phyloP scores from a whole-genome alignment of 495 filamentous ascomycete genomes.

The Daldinia childiae region DNA sequence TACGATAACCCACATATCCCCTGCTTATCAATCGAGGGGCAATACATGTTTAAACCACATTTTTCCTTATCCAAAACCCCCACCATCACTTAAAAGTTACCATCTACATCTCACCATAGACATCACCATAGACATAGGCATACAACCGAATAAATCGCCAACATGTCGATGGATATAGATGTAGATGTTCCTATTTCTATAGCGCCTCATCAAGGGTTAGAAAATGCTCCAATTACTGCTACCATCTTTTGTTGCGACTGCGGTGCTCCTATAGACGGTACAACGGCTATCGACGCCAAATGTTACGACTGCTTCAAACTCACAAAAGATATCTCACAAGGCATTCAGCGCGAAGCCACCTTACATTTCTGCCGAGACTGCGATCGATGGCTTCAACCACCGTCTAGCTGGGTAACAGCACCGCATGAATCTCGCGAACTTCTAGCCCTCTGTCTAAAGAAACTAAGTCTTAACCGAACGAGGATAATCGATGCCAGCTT shows the following conservation, averaged over 20 bases:
- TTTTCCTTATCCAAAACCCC: conserved; percentile 30
- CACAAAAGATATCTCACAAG: conserved; percentile 91
- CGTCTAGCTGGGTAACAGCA: conserved; percentile 83
- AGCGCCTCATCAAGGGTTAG: conserved; percentile 35
- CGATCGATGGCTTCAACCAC: conserved; percentile 92
- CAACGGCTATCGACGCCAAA: conserved; percentile 82
- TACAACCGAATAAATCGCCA: conserved; percentile 12
- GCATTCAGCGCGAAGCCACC: conserved; percentile 84
- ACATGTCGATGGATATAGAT: conserved; percentile 49
- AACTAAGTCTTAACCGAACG: conserved; percentile 84
- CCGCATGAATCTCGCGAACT: conserved; percentile 86
- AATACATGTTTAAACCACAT: conserved; percentile 16
- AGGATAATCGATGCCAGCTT: conserved; percentile 94
- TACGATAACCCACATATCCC: conserved; percentile 29
- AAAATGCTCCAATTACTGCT: conserved; percentile 12
- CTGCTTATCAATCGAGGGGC: conserved; percentile 46
- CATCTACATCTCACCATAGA: background rate
- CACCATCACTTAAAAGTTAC: conserved; percentile 27
- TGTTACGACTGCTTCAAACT: conserved; percentile 95
- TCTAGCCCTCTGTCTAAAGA: conserved; percentile 86
- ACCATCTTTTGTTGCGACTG: conserved; percentile 93
- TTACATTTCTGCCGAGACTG: conserved; percentile 90
- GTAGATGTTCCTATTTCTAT: conserved; percentile 44
- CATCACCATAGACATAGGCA: background rate
- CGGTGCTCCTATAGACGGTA: conserved; percentile 91